A percentile compares a stretch with the other conserved stretches of the same genome.
Conservation (phyloP, 2,329 filamentous ascomycete genomes). For the Paecilomyces sp. region DNA sequence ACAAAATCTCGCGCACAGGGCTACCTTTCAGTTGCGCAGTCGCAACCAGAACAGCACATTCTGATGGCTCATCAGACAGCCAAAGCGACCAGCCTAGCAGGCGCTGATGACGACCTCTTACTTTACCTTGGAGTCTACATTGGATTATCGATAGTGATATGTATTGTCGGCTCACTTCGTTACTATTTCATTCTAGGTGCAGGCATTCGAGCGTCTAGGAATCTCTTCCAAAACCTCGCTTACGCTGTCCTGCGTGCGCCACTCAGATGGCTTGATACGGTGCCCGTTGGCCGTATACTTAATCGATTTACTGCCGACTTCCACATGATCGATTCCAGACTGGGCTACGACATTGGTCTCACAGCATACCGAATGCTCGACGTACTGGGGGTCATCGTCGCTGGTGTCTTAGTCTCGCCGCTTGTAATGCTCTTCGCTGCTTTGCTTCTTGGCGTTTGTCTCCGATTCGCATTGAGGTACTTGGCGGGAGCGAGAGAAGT, state of each 20-base stretch:
- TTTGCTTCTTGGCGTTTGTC: constrained; percentile 50
- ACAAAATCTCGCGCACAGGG: neutral
- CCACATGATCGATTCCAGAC: constrained; percentile 60
- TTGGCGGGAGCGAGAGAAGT: constrained; percentile 65
- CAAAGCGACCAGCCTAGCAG: neutral
- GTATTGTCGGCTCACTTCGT: constrained; percentile 53
- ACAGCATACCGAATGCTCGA: constrained; percentile 54
- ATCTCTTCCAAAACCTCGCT: constrained; percentile 60
- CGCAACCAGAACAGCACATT: constrained; percentile 5
- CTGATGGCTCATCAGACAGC: constrained; percentile 7
- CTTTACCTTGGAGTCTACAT: constrained; percentile 67
- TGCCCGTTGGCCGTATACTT: constrained; percentile 67
- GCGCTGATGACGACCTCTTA: constrained; percentile 41
- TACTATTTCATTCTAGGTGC: constrained; percentile 59
- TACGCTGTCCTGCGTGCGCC: constrained; percentile 63
- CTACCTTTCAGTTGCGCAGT: neutral
- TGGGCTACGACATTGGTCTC: constrained; percentile 58
- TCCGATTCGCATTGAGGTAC: constrained; percentile 55
- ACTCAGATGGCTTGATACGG: constrained; percentile 73
- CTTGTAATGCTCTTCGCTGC: constrained; percentile 57
- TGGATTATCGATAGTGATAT: constrained; percentile 50
- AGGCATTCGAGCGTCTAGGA: constrained; percentile 61
- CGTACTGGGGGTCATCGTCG: constrained; percentile 59
- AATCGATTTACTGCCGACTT: constrained; percentile 77
- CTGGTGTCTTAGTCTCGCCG: constrained; percentile 60